Conservation (phyloP, 768 basidiomycete genomes). For the Hypsizygus marmoreus region DNA sequence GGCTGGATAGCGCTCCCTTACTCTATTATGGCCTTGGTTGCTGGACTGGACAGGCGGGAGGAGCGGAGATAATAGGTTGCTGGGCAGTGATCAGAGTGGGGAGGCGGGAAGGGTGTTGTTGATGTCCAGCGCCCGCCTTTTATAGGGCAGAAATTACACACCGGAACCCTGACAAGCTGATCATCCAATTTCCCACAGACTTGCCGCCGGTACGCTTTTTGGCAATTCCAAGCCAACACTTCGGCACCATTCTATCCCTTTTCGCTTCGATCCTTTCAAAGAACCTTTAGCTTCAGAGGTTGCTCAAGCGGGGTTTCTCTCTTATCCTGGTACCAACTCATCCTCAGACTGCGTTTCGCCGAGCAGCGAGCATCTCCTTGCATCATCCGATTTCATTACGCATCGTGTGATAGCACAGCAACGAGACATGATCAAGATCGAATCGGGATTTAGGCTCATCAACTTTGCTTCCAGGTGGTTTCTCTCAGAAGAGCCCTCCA, state of each 20-base stretch:
- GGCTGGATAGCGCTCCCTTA: not conserved
- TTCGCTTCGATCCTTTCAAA: not conserved
- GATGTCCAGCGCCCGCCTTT: conserved; percentile 22
- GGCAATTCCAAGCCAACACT: conserved; percentile 7
- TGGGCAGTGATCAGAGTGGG: conserved; percentile 14
- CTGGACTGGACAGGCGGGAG: conserved; percentile 5
- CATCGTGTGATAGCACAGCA: conserved; percentile 13
- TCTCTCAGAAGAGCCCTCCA: conserved; percentile 1
- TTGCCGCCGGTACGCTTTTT: conserved; percentile 27
- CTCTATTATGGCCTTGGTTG: not conserved
- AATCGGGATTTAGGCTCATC: conserved; percentile 9
- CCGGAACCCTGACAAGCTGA: conserved; percentile 21
- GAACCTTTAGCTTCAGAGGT: not conserved
- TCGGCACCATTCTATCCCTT: not conserved
- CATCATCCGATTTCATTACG: not conserved
- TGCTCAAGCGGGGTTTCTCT: not conserved
- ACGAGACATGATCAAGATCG: conserved; percentile 7
- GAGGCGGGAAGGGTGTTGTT: conserved; percentile 18
- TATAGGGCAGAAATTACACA: conserved; percentile 21
- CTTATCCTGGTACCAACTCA: no score
- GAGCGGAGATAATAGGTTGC: conserved; percentile 6
- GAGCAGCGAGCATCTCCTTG: no score
- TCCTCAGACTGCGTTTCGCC: no score
- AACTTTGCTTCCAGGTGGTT: not conserved
- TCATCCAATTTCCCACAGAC: conserved; percentile 22